These are phyloP conservation scores for Colletotrichum noveboracense DNA, from an alignment of 2,329 filamentous ascomycete genomes.

Conservation along the genomic window DNA sequence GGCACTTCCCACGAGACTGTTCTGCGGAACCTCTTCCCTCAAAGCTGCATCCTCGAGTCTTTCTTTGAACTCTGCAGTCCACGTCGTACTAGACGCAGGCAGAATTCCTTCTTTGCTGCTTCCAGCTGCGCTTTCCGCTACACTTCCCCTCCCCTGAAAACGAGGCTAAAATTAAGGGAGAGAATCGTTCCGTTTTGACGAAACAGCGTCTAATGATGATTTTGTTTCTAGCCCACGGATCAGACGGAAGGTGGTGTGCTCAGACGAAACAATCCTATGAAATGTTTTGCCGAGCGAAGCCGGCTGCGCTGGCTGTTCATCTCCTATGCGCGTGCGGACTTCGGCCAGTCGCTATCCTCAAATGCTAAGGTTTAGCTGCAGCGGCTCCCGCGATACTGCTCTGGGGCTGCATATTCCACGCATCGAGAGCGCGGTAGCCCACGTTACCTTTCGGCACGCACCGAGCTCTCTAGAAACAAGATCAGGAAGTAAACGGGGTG, in stretches of 20 bases:
- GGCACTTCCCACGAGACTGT: background rate
- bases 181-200: background rate
- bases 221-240: background rate
- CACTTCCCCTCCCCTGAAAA: background rate
- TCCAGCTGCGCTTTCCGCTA: background rate
- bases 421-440: background rate
- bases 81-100: fast-evolving
- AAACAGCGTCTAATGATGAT: background rate
- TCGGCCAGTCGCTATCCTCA: background rate
- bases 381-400: background rate
- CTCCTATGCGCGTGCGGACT: background rate
- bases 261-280: background rate
- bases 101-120: background rate
- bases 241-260: background rate
- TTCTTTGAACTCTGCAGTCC: background rate
- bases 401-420: background rate
- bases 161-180: background rate
- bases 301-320: background rate
- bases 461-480: background rate
- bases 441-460: background rate
- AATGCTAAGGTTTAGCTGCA: background rate
- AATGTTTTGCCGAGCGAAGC: background rate
- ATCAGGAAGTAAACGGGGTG: background rate
- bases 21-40: background rate
- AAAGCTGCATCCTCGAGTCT: background rate